A percentile compares a stretch with the other conserved stretches of the same genome.
Conservation (phyloP, 306 rosid genomes). For the Herpetospermum pedunculosum region DNA sequence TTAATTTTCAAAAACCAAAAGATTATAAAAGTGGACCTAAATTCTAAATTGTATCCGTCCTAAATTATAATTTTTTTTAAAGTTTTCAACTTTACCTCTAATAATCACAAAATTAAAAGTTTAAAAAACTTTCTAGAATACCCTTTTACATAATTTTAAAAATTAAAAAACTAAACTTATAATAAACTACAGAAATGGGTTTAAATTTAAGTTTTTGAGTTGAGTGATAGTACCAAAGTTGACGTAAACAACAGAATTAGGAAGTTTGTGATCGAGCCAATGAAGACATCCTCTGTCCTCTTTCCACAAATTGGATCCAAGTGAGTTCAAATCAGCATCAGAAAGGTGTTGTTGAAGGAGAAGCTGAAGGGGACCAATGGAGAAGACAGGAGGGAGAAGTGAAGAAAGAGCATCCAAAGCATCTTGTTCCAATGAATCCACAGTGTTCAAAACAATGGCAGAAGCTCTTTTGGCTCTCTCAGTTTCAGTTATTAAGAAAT, state of each 20-base stretch:
- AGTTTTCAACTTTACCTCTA: too few relatives aligned
- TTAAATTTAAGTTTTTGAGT: too few relatives aligned
- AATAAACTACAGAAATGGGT: too few relatives aligned
- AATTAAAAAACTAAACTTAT: too few relatives aligned
- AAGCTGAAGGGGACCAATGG: slow-evolving; percentile 48
- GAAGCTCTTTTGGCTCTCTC: slow-evolving; percentile 29
- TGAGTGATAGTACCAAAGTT: slow-evolving; percentile 35
- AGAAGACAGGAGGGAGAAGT: slow-evolving; percentile 28
- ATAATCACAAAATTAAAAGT: too few relatives aligned
- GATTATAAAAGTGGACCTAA: too few relatives aligned
- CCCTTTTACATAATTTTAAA: too few relatives aligned
- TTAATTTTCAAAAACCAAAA: too few relatives aligned
- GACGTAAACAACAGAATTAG: slow-evolving; percentile 43
- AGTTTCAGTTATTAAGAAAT: not conserved
- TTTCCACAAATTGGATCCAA: slow-evolving; percentile 57
- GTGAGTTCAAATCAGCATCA: not conserved
- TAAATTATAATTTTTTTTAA: too few relatives aligned
- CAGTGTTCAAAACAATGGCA: slow-evolving; percentile 49
- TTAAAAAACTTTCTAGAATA: too few relatives aligned
- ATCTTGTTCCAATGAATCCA: slow-evolving; percentile 35
- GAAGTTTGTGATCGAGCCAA: slow-evolving; percentile 40
- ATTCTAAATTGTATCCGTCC: too few relatives aligned
- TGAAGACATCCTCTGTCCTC: slow-evolving; percentile 41
- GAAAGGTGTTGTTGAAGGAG: slow-evolving; percentile 19
- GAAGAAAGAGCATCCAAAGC: slow-evolving; percentile 23